Evolutionary conservation across 202 grass and related monocot genomes (phyloP).

Genomic region (Dendrocalamus latiflorus): DNA sequence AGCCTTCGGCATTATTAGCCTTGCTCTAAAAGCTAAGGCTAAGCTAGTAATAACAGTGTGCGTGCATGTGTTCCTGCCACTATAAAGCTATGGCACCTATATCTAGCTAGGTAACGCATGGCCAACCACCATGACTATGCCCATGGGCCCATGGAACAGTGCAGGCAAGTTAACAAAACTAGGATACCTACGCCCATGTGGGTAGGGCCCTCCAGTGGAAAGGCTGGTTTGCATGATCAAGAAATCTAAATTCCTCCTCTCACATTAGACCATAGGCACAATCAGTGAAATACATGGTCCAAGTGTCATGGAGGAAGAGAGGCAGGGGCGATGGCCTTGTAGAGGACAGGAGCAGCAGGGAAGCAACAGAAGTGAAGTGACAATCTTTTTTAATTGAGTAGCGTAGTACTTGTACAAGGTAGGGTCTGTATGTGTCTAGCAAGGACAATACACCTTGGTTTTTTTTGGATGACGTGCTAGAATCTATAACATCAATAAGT

Average conservation of each 20-base stretch:
- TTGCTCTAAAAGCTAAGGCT: too few species aligned
- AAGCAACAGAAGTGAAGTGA: too few species aligned
- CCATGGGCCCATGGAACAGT: neutral
- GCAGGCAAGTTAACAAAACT: neutral
- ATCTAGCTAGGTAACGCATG: neutral
- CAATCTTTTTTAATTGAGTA: neutral
- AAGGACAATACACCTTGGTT: neutral
- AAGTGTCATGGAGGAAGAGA: neutral
- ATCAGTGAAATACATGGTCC: neutral
- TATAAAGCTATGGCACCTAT: neutral
- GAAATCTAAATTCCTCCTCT: neutral
- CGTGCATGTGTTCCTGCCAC: neutral
- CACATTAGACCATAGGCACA: neutral
- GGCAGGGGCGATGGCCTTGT: neutral
- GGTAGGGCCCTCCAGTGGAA: neutral
- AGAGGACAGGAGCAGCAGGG: neutral
- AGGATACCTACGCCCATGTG: neutral
- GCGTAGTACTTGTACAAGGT: neutral
- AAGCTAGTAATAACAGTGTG: neutral
- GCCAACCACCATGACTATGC: slow-evolving; percentile 19
- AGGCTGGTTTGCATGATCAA: neutral
- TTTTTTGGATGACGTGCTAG: too few species aligned
- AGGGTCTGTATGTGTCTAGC: neutral
- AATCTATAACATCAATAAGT: too few species aligned
- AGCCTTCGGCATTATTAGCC: too few species aligned